Base-by-base conservation (phyloP, 1,284 basidiomycete species). In the Earliella scabrosa region DNA sequence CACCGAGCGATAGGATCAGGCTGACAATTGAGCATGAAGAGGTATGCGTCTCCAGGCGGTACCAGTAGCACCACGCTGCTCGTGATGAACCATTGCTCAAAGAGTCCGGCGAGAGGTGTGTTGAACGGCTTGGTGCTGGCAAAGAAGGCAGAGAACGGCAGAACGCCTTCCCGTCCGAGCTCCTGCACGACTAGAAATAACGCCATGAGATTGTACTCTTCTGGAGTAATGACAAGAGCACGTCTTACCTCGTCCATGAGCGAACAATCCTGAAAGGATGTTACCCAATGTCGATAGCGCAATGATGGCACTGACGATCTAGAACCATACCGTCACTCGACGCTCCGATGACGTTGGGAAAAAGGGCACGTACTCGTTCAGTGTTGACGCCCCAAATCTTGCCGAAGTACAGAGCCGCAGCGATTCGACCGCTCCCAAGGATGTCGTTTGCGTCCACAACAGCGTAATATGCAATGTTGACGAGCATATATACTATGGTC, bases 391-490 rank as follows among this genome's bases (percentile, higher is more conserved):
- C 87, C 70, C 81, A 90, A 2, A 90, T 63, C 68, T 86, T 87
- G 32, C 86, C 78, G 66, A 90, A 89, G 70, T 87, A 88, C 36
- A 88, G 64, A 0, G 87, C 85, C 4, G 86, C 88, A 23, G 86
- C 78, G 45, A 87, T 84, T 24, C 81, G 74, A 1, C 82, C 77
- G 39, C 86, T 85, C n/a, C 70, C 73, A 2, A 87, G 64, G 35
- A 90, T 87, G 59, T 89, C 87, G 3, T 73, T 70, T 66, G 86
- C 88, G 10, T 83, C 82, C 6, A 89, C 83, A 2, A 82, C 88
- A 0, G 84, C 81, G 64, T 87, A 87, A 67, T 89, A 90, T 3
- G 87, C 85, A 16, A 88, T 63, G 60, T 89, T 89, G 50, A 88
- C 81, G 16, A 80, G 73, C 32, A 89, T 52, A 59, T 90, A 90